phyloP scores from a whole-genome alignment of 2,329 filamentous ascomycete species.

The Cryphonectria nitschkei region DNA sequence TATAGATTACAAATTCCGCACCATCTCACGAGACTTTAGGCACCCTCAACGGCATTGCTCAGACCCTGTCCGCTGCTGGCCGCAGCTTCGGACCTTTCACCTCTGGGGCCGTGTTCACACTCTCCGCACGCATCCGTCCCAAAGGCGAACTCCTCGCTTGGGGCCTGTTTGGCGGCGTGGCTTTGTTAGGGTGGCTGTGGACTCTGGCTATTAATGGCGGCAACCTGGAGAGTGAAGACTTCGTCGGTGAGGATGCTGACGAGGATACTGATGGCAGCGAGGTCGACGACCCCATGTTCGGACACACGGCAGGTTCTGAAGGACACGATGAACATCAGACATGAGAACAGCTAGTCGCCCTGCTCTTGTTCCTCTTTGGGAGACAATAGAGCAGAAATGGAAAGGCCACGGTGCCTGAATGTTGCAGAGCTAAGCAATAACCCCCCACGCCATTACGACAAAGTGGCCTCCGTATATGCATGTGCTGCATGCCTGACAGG shows the following conservation, averaged over 20 bases:
- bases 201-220: constrained; percentile 76
- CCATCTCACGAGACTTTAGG: constrained; percentile 85
- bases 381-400: background rate
- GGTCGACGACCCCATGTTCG: constrained; percentile 10
- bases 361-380: background rate
- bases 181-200: constrained; percentile 77
- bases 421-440: background rate
- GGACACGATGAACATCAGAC: background rate
- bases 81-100: constrained; percentile 87
- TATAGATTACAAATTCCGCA: constrained; percentile 90
- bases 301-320: background rate
- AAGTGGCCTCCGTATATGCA: background rate
- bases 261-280: constrained; percentile 37
- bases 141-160: constrained; percentile 87
- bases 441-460: background rate
- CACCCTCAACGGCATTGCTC: constrained; percentile 89
- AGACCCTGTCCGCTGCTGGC: constrained; percentile 89
- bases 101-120: constrained; percentile 82
- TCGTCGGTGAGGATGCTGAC: constrained; percentile 44
- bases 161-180: constrained; percentile 82
- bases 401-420: background rate
- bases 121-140: constrained; percentile 71
- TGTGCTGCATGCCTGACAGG: background rate
- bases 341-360: background rate
- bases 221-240: constrained; percentile 63